phyloP scores from a whole-genome alignment of 495 filamentous ascomycete genomes.

The Penicillium maclennaniae region DNA sequence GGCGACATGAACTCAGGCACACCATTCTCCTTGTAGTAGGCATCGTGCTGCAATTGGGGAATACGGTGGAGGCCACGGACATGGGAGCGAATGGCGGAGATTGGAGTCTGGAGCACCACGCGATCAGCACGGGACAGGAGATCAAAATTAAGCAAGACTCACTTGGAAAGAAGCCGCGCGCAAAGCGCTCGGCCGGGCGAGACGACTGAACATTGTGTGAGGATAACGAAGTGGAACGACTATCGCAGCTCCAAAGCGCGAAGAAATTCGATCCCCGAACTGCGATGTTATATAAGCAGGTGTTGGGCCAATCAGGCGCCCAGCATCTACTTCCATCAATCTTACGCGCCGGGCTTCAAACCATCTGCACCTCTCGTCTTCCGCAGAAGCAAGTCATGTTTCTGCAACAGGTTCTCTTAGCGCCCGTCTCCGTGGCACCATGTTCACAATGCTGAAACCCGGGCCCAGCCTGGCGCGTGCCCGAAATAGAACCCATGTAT shows the following conservation, averaged over 20 bases:
- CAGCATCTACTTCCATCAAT: slow-evolving; percentile 22
- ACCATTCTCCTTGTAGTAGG: slow-evolving; percentile 51
- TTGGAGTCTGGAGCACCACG: slow-evolving; percentile 31
- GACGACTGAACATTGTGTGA: slow-evolving; percentile 50
- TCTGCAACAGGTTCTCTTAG: slow-evolving; percentile 19
- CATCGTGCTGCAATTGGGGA: slow-evolving; percentile 55
- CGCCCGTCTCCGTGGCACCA: slow-evolving; percentile 15
- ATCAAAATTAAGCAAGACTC: slow-evolving; percentile 1
- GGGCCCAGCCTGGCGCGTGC: slow-evolving; percentile 29
- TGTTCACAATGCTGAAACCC: slow-evolving; percentile 21
- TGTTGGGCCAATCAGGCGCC: slow-evolving; percentile 28
- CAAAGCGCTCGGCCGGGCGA: slow-evolving; percentile 49
- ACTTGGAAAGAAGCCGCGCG: slow-evolving; percentile 41
- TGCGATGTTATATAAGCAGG: neutral
- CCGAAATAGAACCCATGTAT: slow-evolving; percentile 19
- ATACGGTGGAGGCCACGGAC: slow-evolving; percentile 50
- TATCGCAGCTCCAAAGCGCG: slow-evolving; percentile 19
- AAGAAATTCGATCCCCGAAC: slow-evolving; percentile 37
- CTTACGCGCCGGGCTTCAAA: slow-evolving; percentile 25
- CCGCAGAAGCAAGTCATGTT: slow-evolving; percentile 1
- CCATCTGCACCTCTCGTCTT: slow-evolving; percentile 3
- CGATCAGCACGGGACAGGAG: slow-evolving; percentile 16
- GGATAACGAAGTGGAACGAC: slow-evolving; percentile 13
- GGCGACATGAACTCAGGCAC: slow-evolving; percentile 64
- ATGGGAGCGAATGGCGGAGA: slow-evolving; percentile 42